phyloP scores from a whole-genome alignment of 768 basidiomycete species.

The Vishniacozyma victoriae region DNA sequence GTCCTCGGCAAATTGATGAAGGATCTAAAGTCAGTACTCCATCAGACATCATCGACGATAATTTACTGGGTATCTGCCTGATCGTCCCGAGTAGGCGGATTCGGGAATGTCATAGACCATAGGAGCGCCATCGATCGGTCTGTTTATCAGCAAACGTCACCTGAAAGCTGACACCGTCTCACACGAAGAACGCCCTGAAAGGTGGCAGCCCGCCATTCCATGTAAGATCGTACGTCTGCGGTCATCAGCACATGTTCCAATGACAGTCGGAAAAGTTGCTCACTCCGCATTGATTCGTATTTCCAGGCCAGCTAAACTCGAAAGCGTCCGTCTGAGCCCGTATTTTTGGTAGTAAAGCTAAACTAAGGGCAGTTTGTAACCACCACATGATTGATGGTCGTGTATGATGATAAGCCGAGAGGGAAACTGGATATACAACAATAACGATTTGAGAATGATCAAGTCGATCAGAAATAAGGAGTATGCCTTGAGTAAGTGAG shows the following conservation, averaged over 20 bases:
- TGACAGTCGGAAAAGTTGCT: background rate
- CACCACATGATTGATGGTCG: too few relatives aligned
- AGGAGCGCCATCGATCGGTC: constrained; percentile 26
- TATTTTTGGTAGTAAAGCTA: too few relatives aligned
- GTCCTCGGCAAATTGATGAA: constrained; percentile 20
- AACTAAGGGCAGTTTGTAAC: too few relatives aligned
- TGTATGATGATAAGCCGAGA: too few relatives aligned
- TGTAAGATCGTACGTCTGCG: constrained; percentile 22
- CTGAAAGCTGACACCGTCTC: constrained; percentile 9
- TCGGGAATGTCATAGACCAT: constrained; percentile 27
- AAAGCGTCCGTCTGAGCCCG: too few relatives aligned
- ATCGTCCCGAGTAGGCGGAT: constrained; percentile 11
- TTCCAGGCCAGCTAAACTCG: constrained; percentile 31
- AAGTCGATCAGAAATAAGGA: too few relatives aligned
- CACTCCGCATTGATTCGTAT: constrained; percentile 26
- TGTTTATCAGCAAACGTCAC: background rate
- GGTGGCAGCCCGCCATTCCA: constrained; percentile 26
- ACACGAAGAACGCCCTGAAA: constrained; percentile 31
- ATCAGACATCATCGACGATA: background rate
- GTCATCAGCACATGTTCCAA: background rate
- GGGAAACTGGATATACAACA: too few relatives aligned
- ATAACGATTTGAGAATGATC: too few relatives aligned
- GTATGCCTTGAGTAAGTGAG: too few relatives aligned
- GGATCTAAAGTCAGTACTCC: constrained; percentile 13
- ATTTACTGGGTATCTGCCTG: constrained; percentile 12